A percentile compares a stretch with the other conserved stretches of the same genome.
These are phyloP conservation scores for Chaetomiaceae sp. DNA, from an alignment of 2,329 filamentous ascomycete species.

Conservation along the genomic window DNA sequence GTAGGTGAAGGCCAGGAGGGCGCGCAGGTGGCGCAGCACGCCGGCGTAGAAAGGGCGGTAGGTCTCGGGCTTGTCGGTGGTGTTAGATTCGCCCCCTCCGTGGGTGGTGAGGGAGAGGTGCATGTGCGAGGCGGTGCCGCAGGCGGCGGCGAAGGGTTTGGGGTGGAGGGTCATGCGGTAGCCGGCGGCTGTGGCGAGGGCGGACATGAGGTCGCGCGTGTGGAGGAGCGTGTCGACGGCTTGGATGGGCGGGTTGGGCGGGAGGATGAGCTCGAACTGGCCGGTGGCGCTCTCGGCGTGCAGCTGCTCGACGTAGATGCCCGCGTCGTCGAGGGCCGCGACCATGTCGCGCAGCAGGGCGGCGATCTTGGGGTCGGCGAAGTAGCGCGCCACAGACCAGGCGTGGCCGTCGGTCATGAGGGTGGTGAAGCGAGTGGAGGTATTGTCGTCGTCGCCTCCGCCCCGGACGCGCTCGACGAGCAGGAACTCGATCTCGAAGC, in stretches of 20 bases:
- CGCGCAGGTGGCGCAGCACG: constrained; percentile 58
- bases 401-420: constrained; percentile 59
- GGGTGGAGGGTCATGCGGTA: constrained; percentile 68
- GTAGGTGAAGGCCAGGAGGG: constrained; percentile 64
- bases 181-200: constrained; percentile 55
- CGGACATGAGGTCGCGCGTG: constrained; percentile 61
- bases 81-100: no score
- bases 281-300: constrained; percentile 68
- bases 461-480: constrained; percentile 55
- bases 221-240: constrained; percentile 68
- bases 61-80: constrained; percentile 32
- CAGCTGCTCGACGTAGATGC: constrained; percentile 63
- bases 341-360: constrained; percentile 61
- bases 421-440: constrained; percentile 31
- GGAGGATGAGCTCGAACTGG: constrained; percentile 72
- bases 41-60: constrained; percentile 67
- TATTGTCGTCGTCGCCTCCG: constrained; percentile 24
- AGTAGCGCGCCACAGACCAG: constrained; percentile 61
- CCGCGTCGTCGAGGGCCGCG: constrained; percentile 50
- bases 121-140: constrained; percentile 62
- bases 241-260: constrained; percentile 54
- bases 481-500: constrained; percentile 78
- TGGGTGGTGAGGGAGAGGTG: constrained; percentile 64
- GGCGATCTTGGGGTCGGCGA: constrained; percentile 51
- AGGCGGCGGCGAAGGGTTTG: constrained; percentile 52